A percentile compares a stretch with the other conserved stretches of the same genome.
These are phyloP conservation scores for Phytophthora brassicae DNA, from an alignment of 352 stramenopile genomes.

Conservation along the genomic window DNA sequence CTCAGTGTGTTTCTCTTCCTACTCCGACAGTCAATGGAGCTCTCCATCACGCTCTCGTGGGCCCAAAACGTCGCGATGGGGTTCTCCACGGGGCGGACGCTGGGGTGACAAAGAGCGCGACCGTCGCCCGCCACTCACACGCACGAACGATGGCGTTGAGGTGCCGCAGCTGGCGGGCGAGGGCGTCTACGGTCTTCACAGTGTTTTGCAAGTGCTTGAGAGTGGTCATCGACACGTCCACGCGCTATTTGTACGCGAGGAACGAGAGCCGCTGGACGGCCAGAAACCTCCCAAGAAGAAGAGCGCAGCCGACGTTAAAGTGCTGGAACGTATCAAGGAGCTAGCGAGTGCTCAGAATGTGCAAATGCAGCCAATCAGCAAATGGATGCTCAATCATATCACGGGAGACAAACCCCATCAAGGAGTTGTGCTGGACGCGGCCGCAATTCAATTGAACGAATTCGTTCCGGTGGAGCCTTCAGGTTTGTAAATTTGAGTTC, in stretches of 20 bases:
- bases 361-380: conserved; percentile 39
- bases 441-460: conserved; percentile 54
- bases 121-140: conserved; percentile 17
- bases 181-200: conserved; percentile 72
- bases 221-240: conserved; percentile 54
- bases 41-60: conserved; percentile 6
- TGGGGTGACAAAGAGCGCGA: conserved; percentile 19
- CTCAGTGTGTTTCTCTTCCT: conserved; percentile 10
- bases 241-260: conserved; percentile 57
- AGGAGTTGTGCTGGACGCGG: conserved; percentile 75
- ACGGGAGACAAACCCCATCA: conserved; percentile 82
- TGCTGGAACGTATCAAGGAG: conserved; percentile 51
- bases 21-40: conserved; percentile 11
- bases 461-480: conserved; percentile 51
- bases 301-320: conserved; percentile 30
- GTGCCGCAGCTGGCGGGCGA: conserved; percentile 63
- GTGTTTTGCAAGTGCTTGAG: conserved; percentile 63
- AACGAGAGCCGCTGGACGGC: conserved; percentile 15
- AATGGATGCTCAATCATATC: conserved; percentile 86
- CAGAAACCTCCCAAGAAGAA: conserved; percentile 31
- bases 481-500: conserved; percentile 29
- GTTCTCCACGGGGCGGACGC: not conserved
- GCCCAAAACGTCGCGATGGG: no score
- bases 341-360: conserved; percentile 38
- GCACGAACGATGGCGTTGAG: conserved; percentile 35